Conservation (phyloP, 805 yeast genomes). For the Candida railenensis region DNA sequence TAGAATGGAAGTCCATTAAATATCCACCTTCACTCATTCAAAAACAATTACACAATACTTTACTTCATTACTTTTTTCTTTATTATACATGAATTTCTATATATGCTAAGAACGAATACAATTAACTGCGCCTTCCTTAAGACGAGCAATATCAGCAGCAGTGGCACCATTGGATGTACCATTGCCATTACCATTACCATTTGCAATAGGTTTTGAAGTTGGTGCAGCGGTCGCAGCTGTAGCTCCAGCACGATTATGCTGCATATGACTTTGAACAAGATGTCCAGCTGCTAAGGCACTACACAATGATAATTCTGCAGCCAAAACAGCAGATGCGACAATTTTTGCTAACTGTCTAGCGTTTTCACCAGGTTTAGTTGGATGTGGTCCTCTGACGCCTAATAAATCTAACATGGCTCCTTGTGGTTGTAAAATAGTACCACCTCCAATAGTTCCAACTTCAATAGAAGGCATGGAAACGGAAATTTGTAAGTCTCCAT, state of each 20-base stretch:
- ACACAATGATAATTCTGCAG: slow-evolving; percentile 92
- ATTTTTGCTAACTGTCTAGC: slow-evolving; percentile 90
- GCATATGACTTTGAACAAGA: slow-evolving; percentile 96
- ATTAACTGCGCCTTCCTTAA: slow-evolving; percentile 68
- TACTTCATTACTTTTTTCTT: too few species aligned
- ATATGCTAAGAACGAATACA: slow-evolving; percentile 60
- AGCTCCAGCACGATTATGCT: slow-evolving; percentile 75
- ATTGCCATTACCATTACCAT: slow-evolving; percentile 23
- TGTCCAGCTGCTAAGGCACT: slow-evolving; percentile 99
- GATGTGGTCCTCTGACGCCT: slow-evolving; percentile 95
- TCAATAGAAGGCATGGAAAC: slow-evolving; percentile 99
- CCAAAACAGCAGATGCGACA: slow-evolving; percentile 92
- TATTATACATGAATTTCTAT: slow-evolving; percentile 4
- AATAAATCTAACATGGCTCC: slow-evolving; percentile 91
- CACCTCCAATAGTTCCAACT: slow-evolving; percentile 99
- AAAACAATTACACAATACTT: too few species aligned
- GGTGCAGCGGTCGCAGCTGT: slow-evolving; percentile 34
- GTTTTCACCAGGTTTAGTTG: slow-evolving; percentile 89
- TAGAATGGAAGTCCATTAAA: too few species aligned
- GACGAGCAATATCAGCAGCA: slow-evolving; percentile 36
- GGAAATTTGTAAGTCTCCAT: slow-evolving; percentile 82
- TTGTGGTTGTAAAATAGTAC: slow-evolving; percentile 96
- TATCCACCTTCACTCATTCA: too few species aligned
- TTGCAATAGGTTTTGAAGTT: slow-evolving; percentile 7
- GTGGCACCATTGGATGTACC: slow-evolving; percentile 13